Evolutionary conservation across 352 stramenopile genomes (phyloP).

Genomic region (Achlya hypogyna): DNA sequence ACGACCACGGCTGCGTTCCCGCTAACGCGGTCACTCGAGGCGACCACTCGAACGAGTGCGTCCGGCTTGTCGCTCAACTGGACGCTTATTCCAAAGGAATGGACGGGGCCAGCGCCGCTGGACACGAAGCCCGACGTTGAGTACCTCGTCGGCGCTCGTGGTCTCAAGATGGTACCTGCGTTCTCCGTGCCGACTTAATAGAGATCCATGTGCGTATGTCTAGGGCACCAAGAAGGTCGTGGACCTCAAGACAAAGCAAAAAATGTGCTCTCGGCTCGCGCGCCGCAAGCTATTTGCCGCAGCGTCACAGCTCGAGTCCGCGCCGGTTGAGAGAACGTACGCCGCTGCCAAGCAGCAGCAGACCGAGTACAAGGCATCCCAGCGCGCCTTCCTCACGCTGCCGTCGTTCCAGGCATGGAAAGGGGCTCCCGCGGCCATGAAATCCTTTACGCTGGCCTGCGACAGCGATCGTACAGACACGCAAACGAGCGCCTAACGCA

Average conservation of each 20-base stretch:
- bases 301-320: background rate
- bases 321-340: background rate
- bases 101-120: background rate
- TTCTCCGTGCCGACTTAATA: background rate
- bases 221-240: constrained; percentile 9
- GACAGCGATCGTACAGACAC: no score
- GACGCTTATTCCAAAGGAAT: background rate
- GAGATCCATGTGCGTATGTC: background rate
- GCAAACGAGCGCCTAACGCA: no score
- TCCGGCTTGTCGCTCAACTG: constrained; percentile 6
- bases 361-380: background rate
- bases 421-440: background rate
- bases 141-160: constrained; percentile 2
- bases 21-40: background rate
- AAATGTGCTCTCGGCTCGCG: constrained; percentile 3
- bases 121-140: background rate
- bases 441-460: background rate
- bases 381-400: background rate
- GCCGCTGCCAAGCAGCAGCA: background rate
- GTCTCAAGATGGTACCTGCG: constrained; percentile 7
- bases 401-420: background rate
- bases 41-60: background rate
- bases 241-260: background rate
- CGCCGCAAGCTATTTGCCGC: background rate
- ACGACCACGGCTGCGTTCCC: background rate